A percentile compares a stretch with the other conserved stretches of the same genome.
Conservation (phyloP, 2,329 filamentous ascomycete species). For the Ilyonectria mors-panacis region DNA sequence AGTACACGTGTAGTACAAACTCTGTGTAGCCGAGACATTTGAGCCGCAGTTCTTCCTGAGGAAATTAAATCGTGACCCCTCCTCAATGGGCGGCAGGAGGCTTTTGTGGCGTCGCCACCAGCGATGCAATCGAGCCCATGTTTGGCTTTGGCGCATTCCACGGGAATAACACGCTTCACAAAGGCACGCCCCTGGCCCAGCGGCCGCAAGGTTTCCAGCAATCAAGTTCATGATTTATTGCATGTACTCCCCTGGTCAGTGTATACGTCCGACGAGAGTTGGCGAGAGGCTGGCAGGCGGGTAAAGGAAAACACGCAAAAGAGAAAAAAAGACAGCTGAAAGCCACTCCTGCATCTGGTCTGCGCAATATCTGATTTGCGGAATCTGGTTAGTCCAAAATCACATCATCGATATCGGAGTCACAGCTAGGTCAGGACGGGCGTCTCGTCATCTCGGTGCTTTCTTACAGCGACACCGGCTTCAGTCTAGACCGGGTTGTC, state of each 20-base stretch:
- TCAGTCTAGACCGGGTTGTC: background rate
- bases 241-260: slow-evolving; percentile 10
- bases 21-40: slow-evolving; percentile 15
- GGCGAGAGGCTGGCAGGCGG: background rate
- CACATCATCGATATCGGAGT: slow-evolving; percentile 24
- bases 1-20: background rate
- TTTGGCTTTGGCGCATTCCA: slow-evolving; percentile 26
- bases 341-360: slow-evolving; percentile 2
- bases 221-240: slow-evolving; percentile 12
- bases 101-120: slow-evolving; percentile 34
- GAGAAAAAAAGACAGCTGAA: background rate
- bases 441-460: slow-evolving; percentile 8
- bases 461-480: slow-evolving; percentile 26
- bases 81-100: slow-evolving; percentile 24
- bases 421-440: background rate
- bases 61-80: slow-evolving; percentile 14
- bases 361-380: slow-evolving; percentile 16
- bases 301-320: background rate
- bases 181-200: slow-evolving; percentile 7
- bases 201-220: slow-evolving; percentile 26
- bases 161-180: slow-evolving; percentile 36
- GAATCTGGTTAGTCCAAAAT: slow-evolving; percentile 20
- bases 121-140: slow-evolving; percentile 13
- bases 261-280: background rate
- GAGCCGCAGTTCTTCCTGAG: background rate